Evolutionary conservation across 176 grass and related monocot species (phyloP), one percentile per base, ranked within the genome.

Genomic region (Phoenix roebelenii): DNA sequence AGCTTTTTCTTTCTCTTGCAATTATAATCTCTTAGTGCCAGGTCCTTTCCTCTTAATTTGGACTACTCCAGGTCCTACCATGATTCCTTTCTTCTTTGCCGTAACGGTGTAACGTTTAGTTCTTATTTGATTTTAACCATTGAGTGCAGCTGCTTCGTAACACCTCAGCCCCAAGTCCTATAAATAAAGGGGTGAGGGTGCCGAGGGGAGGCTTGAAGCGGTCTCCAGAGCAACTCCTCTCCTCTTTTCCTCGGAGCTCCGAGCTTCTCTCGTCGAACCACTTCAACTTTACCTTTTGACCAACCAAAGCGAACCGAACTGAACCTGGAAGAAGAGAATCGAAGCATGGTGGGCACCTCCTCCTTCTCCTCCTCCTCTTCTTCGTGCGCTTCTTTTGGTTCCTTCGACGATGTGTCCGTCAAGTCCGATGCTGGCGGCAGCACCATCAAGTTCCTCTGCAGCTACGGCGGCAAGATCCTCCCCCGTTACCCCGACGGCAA

Each of bases 401-500:
- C 58, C 26, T 60, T 60, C 16, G 26, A 60, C 16, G 58, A 60
- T 23, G 16, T 60, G 16, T 39, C 17, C 4, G 50, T 18, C 15
- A 3, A 19, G 29, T 30, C 12, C 53, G 32, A 25, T 1, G 44
- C 49, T 50, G 52, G 7, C 22, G 35, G 35, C 7, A 3, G 1
- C 20, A 5, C 16, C 16, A 51, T 95, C 66, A 95, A 95, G 67
- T 86, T 95, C 72, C 50, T 95, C 12, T 89, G 85, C 68, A 89
- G 85, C 76, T 89, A 89, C 44, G 85, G 82, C 15, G 90, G 90
- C 1, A 80, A 69, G 76, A 95, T 95, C 68, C 70, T 83, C 0
- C 89, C 89, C 1, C 85, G 90, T 52, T 87, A 76, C 26, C 65
- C 62, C 15, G 90, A 95, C 26, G 85, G 85, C 14, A 79, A 71